Percentiles rank a stretch among this genome's conserved stretches.
phyloP scores from a whole-genome alignment of 352 stramenopile species.

The Pythium folliculosum region DNA sequence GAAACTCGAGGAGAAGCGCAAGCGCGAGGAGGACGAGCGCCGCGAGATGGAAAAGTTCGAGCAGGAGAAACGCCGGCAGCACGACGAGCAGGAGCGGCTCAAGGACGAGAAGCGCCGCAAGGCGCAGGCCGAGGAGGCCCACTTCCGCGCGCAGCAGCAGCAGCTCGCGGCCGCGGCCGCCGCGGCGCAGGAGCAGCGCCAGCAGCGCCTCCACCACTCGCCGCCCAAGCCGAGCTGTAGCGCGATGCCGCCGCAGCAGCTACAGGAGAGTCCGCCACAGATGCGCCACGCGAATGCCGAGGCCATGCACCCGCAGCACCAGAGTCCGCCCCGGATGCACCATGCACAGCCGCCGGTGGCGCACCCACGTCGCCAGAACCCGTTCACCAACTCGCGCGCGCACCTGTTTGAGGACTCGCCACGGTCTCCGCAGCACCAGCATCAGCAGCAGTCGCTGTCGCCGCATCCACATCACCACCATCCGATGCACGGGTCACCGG shows the following conservation, averaged over 20 bases:
- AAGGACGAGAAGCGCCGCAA: constrained; percentile 56
- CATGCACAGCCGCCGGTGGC: not conserved
- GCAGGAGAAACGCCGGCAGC: constrained; percentile 44
- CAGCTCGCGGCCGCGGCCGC: constrained; percentile 34
- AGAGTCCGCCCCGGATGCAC: not conserved
- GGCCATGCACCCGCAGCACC: not conserved
- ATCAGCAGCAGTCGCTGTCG: not conserved
- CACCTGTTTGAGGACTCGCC: constrained; percentile 53
- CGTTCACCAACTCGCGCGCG: constrained; percentile 54
- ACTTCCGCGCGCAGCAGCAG: constrained; percentile 38
- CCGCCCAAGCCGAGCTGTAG: not conserved
- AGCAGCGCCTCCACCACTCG: constrained; percentile 32
- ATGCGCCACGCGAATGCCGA: not conserved
- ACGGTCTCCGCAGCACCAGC: not conserved
- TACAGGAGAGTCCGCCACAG: not conserved
- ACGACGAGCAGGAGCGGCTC: constrained; percentile 43
- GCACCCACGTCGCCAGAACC: constrained; percentile 27
- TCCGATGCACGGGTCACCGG: not conserved
- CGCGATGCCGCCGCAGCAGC: not conserved
- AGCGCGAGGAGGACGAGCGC: constrained; percentile 60
- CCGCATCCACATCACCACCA: not conserved
- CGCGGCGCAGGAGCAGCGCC: constrained; percentile 31
- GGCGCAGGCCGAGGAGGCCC: constrained; percentile 40
- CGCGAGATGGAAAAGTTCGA: constrained; percentile 54
- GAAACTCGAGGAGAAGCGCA: constrained; percentile 56